Percentiles rank a stretch among this genome's conserved stretches.
phyloP scores from a whole-genome alignment of 2,329 filamentous ascomycete species.

The Paracamarosporium sp. region DNA sequence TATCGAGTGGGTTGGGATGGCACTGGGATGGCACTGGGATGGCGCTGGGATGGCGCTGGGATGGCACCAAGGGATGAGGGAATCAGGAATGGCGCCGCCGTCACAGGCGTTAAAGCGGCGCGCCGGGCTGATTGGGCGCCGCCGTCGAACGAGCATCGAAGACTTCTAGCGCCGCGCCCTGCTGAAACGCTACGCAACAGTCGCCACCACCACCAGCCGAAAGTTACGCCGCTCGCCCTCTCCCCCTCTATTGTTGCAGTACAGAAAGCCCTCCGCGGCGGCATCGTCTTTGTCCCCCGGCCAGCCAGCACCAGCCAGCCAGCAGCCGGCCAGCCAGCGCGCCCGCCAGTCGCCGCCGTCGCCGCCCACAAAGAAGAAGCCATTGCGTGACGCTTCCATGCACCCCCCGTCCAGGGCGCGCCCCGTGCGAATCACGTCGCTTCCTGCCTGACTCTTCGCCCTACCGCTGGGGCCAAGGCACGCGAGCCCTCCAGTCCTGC shows the following conservation, averaged over 20 bases:
- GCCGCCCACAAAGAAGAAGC: background rate
- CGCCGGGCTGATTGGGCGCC: conserved; percentile 1
- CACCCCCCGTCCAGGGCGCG: conserved; percentile 12
- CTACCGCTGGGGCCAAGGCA: conserved; percentile 30
- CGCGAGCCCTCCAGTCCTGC: conserved; percentile 24
- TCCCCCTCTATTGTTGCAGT: background rate
- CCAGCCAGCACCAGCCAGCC: no score
- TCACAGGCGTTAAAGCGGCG: conserved; percentile 18
- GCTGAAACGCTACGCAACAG: conserved; percentile 10
- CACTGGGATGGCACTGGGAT: background rate
- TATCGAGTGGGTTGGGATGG: conserved; percentile 3
- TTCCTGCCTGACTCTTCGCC: conserved; percentile 29
- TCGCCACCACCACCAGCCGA: no score
- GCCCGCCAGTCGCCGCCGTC: no score
- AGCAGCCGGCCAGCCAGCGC: no score
- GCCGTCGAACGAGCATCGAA: conserved; percentile 16
- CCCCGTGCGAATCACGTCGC: conserved; percentile 27
- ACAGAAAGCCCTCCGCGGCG: no score
- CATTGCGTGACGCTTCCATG: conserved; percentile 12
- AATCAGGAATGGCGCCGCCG: conserved; percentile 6
- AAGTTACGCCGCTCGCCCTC: conserved; percentile 4
- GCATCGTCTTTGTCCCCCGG: no score
- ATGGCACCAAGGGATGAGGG: conserved; percentile 2
- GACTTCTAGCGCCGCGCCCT: conserved; percentile 21
- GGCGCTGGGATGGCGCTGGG: background rate